Evolutionary conservation across 352 stramenopile species (phyloP), one percentile per base, ranked within the genome.

Genomic region (Globisporangium polare): DNA sequence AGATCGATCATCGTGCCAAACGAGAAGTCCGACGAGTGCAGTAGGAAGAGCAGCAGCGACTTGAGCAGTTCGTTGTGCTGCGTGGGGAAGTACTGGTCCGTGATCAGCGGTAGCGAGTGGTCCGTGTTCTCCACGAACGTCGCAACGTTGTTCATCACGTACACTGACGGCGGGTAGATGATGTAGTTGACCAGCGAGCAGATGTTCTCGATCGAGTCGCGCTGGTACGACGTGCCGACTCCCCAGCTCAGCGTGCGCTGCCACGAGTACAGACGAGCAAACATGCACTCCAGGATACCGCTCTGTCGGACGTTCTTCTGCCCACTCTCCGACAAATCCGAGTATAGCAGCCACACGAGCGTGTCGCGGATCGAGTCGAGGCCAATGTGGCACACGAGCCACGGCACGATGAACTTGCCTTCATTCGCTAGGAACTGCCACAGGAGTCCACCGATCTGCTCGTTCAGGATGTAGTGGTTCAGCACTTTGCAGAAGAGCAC

Each of bases 111-210:
- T 31, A 95, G 59, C 3, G 80, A 83, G 41, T 89, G 66, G 59
- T 95, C 83, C n/a, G 83, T 86, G 49, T 93, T 92, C 24, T 93
- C 82, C 8, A 92, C 86, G 53, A 95, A 95, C 41, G 85, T 92
- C 37, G 83, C 81, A 31, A 92, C 73, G 37, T 89, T 78, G 59
- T 80, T 86, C 79, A 94, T 90, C 54, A 95, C 86, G 62, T 92
- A 95, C 37, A 95, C 83, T 10, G 84, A 87, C 39, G 86, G 86
- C 18, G 86, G 86, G 58, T 90, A 92, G 42, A 95, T 80, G 61
- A 93, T 92, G 63, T 94, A 95, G 61, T 95, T 95, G 58, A 92
- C 58, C 53, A 94, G 53, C 20, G 72, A 81, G 61, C 86, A 95
- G 68, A 93, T 93, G 43, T 95, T 95, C 59, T 95, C 86, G 59